These are phyloP conservation scores for Candida pseudofarinosa DNA, from an alignment of 805 yeast genomes.

Conservation along the genomic window DNA sequence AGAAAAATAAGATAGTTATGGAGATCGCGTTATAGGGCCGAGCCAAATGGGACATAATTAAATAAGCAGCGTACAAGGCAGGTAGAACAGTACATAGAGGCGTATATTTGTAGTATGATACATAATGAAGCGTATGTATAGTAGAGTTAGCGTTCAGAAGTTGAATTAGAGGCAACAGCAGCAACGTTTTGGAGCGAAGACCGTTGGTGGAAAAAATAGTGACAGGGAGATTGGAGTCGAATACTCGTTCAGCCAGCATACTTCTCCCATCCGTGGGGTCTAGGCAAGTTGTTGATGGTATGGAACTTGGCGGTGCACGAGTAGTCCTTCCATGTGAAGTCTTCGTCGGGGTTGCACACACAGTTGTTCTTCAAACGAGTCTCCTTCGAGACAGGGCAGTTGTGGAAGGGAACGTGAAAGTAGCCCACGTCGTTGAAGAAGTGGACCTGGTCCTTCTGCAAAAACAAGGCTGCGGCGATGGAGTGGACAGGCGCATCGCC, in stretches of 20 bases:
- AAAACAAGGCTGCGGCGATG: constrained; percentile 74
- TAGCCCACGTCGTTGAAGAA: constrained; percentile 83
- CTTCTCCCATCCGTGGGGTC: constrained; percentile 70
- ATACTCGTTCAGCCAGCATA: constrained; percentile 40
- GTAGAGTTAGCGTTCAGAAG: no score
- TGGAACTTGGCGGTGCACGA: constrained; percentile 67
- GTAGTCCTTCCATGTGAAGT: constrained; percentile 73
- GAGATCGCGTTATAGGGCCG: no score
- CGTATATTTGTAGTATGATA: no score
- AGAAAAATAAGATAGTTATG: no score
- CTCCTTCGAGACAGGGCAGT: constrained; percentile 68
- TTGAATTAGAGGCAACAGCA: no score
- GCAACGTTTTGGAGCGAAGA: no score
- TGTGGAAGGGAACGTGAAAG: constrained; percentile 74
- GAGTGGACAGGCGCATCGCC: constrained; percentile 94
- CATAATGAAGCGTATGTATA: no score
- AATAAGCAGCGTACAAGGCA: no score
- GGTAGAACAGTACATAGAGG: no score
- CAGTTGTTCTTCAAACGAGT: constrained; percentile 62
- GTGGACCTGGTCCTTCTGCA: constrained; percentile 66
- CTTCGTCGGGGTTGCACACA: constrained; percentile 67
- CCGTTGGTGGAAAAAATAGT: no score
- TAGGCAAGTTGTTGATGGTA: constrained; percentile 49
- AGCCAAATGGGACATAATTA: no score
- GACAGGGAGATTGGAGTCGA: no score